These are phyloP conservation scores for Penicillium maclennaniae DNA, from an alignment of 495 filamentous ascomycete species.

Conservation along the genomic window DNA sequence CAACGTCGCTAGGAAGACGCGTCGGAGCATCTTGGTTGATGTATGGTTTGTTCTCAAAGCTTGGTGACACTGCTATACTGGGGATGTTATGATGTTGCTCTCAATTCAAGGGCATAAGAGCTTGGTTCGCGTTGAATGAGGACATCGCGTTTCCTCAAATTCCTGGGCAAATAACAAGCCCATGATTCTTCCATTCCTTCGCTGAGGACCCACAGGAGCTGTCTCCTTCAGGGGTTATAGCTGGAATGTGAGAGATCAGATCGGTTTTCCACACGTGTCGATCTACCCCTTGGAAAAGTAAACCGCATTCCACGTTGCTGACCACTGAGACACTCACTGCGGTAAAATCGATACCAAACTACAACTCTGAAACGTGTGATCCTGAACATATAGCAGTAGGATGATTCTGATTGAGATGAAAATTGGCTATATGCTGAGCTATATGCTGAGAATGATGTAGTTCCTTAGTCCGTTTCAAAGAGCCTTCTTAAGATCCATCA, in stretches of 20 bases:
- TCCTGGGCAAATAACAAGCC: background rate
- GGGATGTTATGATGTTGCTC: background rate
- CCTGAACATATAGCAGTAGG: background rate
- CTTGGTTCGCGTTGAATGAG: background rate
- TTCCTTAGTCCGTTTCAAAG: slow-evolving; percentile 1
- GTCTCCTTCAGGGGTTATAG: background rate
- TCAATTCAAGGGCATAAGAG: background rate
- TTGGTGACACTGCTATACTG: background rate
- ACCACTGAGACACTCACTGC: background rate
- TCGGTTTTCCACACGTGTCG: slow-evolving; percentile 13
- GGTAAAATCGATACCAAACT: background rate
- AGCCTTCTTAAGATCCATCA: slow-evolving; percentile 26
- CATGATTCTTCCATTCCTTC: background rate
- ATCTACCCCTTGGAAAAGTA: slow-evolving; percentile 5
- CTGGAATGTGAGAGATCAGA: slow-evolving; percentile 7
- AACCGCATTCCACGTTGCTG: background rate
- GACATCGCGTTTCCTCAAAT: background rate
- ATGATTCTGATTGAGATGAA: background rate
- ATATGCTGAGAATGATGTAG: background rate
- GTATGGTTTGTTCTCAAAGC: background rate
- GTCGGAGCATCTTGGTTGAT: background rate
- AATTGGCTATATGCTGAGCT: background rate
- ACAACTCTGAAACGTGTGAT: background rate
- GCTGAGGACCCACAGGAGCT: background rate
- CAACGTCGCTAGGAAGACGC: background rate